Evolutionary conservation across 495 filamentous ascomycete species (phyloP), one percentile per base, ranked within the genome.

Genomic region (Bacidia gigantensis): DNA sequence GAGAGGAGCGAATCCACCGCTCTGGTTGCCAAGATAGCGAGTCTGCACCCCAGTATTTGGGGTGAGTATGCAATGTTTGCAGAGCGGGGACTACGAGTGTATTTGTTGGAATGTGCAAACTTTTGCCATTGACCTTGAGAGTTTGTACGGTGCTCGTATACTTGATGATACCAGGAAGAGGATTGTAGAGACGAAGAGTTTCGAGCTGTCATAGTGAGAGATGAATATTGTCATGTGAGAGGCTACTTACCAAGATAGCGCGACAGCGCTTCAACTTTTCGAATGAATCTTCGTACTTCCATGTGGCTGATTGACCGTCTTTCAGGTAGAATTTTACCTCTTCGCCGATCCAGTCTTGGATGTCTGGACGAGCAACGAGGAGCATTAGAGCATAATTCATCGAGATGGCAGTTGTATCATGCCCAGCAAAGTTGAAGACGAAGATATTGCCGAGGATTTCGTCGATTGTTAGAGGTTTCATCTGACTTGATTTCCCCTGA

Each of bases 11-110:
- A 22, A 58, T 58, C 65, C 65, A 69, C 22, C 67, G 52, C 11
- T 22, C 26, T 0, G 70, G 70, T 3, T 44, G 25, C 56, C 70
- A 75, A 0, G 20, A 17, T 0, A 51, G 23, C 2, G 58, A 59
- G 23, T 67, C 60, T 3, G 51, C 26, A 10, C 70, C 70, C 75
- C 75, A 79, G 50, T 72, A 70, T 10, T 56, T 52, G 7, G 69
- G 66, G 24, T 68, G 62, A 3, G 63, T 64, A 26, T 77, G 74
- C 0, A 75, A 50, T 3, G 64, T 65, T 29, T 55, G 50, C 11
- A 63, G 46, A 29, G 68, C 68, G 0, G 66, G 49, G 35, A 68
- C 65, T 41, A 74, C 39, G 22, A 54, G 51, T 11, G 66, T 66
- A 7, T 61, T 46, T 9, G 61, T 38, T 0, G 72, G 72, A 11